Base-by-base conservation (phyloP, 164 flowering plant genomes). In the Tetracentron sinense region DNA sequence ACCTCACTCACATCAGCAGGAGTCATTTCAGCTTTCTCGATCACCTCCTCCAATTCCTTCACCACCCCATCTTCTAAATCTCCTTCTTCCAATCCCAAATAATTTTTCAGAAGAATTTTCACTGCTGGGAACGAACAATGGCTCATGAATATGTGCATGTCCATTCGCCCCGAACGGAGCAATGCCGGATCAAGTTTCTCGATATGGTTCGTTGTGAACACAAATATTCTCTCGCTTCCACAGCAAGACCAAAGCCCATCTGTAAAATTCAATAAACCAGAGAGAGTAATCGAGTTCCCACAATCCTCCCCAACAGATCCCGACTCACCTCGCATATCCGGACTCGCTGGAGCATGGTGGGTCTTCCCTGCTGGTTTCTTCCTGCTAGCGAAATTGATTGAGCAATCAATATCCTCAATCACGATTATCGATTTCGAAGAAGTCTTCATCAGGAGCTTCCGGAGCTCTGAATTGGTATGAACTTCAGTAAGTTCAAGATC, bases 221-320 rank as follows among this genome's bases (percentile, higher is more conserved):
- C 95, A 50, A 90, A 88, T 22, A 90, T 86, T 76, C 90, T 78
- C 77, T 90, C 97, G 59, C 90, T 82, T 8, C 97, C 97, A 26
- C 95, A 90, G 62, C 95, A 90, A 1, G 97, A 90, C 97, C 97
- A 90, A 29, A 90, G 61, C 59, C 97, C 97, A 61, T 90, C 97
- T 0, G 92, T 90, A 72, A 90, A 90, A 72, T 90, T 90, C 75
- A 90, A 60, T 42, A 90, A 60, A 20, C 97, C 97, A 1, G 97
- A 90, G 4, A 90, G 78, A 2, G 97, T 90, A 0, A 90, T 81
- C 23, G 94, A 67, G 38, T 84, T 85, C 5, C 69, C 74, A 23
- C 75, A 75, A 0, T 66, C 79, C 0, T 76, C 83, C 0, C 44
- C 67, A 20, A 42, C 68, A 0, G 56, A 35, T 10, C 72, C 62